These are phyloP conservation scores for Sapria himalayana DNA, from an alignment of 345 rosid genomes.

Conservation along the genomic window DNA sequence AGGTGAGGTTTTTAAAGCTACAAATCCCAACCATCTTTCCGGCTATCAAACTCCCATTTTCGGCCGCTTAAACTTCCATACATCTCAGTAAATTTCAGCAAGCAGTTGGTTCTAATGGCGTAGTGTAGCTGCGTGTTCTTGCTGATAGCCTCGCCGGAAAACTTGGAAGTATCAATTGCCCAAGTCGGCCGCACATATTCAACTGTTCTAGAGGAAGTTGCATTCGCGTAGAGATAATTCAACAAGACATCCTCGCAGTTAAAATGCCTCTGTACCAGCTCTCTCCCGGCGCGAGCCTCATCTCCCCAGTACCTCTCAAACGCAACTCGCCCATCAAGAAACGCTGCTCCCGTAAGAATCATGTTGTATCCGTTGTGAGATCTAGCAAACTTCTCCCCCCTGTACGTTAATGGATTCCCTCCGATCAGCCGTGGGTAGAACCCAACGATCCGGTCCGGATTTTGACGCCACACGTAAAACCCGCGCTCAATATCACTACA, in stretches of 20 bases:
- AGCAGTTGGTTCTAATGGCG: constrained; percentile 49
- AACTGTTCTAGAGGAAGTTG: constrained; percentile 32
- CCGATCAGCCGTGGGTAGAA: constrained; percentile 61
- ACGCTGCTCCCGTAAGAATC: constrained; percentile 95
- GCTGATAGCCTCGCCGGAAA: constrained; percentile 73
- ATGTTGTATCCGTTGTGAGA: constrained; percentile 53
- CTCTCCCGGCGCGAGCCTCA: constrained; percentile 41
- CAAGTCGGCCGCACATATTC: constrained; percentile 78
- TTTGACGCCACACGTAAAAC: constrained; percentile 65
- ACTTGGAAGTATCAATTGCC: constrained; percentile 73
- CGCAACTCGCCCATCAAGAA: constrained; percentile 40
- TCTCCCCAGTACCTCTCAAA: constrained; percentile 46
- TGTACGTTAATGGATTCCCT: constrained; percentile 37
- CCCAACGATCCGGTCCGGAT: constrained; percentile 75
- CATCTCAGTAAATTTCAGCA: constrained; percentile 33
- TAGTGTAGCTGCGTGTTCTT: constrained; percentile 57
- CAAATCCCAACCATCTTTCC: constrained; percentile 83
- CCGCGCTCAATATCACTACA: constrained; percentile 75
- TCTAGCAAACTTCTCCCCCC: constrained; percentile 64
- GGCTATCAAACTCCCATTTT: constrained; percentile 38
- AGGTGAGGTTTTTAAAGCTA: too few species aligned
- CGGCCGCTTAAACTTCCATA: constrained; percentile 41
- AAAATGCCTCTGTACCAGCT: constrained; percentile 39
- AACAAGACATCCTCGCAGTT: constrained; percentile 81
- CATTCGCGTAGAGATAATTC: constrained; percentile 72